Conservation (phyloP, 805 yeast genomes). For the Komagataella ulmi region DNA sequence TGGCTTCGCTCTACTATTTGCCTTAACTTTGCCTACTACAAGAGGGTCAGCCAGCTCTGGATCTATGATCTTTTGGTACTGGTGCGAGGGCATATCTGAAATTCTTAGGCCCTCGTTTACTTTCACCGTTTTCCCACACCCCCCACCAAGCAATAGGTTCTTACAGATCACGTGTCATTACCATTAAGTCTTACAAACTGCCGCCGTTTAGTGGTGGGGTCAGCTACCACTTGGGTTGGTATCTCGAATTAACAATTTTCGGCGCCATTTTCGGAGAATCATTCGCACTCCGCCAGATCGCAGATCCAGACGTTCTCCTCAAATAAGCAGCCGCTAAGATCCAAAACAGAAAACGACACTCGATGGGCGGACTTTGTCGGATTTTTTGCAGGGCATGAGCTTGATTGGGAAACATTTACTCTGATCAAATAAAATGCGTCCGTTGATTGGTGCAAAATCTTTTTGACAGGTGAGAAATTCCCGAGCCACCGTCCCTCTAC, state of each 20-base stretch:
- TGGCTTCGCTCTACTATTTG: constrained; percentile 14
- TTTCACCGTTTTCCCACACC: no score
- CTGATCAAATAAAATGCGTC: not conserved
- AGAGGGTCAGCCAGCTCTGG: constrained; percentile 16
- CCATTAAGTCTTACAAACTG: not conserved
- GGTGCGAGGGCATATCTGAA: not conserved
- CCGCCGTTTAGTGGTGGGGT: not conserved
- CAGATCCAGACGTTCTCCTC: not conserved
- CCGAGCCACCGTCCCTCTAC: not conserved
- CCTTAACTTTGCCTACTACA: constrained; percentile 19
- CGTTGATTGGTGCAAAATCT: not conserved
- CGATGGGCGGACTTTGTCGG: not conserved
- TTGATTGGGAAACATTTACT: not conserved
- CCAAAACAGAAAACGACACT: not conserved
- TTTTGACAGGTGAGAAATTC: not conserved
- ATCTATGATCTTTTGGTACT: constrained; percentile 18
- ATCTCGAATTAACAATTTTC: not conserved
- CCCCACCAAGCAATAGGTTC: not conserved
- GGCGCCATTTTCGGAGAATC: not conserved
- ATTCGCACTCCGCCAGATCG: not conserved
- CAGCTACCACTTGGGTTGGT: not conserved
- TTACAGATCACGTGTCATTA: not conserved
- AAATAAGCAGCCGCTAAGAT: not conserved
- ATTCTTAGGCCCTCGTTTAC: not conserved
- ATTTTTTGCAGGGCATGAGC: not conserved